phyloP scores from a whole-genome alignment of 2,329 filamentous ascomycete species.

The Nemania serpens region DNA sequence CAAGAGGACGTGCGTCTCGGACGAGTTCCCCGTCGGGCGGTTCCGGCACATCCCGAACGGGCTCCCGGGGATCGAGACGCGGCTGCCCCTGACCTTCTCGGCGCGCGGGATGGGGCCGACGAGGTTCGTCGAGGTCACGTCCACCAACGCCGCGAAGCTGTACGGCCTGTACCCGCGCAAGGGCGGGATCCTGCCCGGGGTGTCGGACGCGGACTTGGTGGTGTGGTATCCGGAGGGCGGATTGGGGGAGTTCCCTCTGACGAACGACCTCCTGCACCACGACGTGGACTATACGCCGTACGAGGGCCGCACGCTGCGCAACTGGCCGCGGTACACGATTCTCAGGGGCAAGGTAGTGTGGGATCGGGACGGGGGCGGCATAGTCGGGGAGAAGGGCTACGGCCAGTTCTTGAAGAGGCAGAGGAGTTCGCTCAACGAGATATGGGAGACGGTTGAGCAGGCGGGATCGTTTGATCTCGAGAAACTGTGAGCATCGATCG shows the following conservation, averaged over 20 bases:
- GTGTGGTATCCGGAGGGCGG: conserved; percentile 59
- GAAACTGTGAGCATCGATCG: conserved; percentile 10
- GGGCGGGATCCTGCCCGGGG: conserved; percentile 54
- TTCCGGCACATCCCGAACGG: conserved; percentile 65
- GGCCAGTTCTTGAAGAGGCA: conserved; percentile 29
- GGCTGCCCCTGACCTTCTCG: conserved; percentile 53
- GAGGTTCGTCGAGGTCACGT: conserved; percentile 59
- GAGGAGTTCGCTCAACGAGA: conserved; percentile 23
- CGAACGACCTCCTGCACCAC: conserved; percentile 62
- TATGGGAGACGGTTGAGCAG: conserved; percentile 40
- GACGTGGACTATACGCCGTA: conserved; percentile 67
- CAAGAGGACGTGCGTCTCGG: conserved; percentile 55
- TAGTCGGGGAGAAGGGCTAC: conserved; percentile 42
- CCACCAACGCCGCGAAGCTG: conserved; percentile 60
- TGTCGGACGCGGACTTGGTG: conserved; percentile 60
- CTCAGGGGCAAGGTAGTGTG: conserved; percentile 62
- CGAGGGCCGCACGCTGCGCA: conserved; percentile 58
- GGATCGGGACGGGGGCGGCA: conserved; percentile 57
- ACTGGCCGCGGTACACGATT: conserved; percentile 67
- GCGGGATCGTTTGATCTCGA: conserved; percentile 40
- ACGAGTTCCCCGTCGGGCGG: conserved; percentile 48
- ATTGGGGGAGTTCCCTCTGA: conserved; percentile 50
- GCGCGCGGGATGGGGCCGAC: conserved; percentile 48
- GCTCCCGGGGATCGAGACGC: conserved; percentile 61
- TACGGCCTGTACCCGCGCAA: conserved; percentile 60